Percentiles rank a stretch among this genome's conserved stretches.
phyloP scores from a whole-genome alignment of 163 green algal genomes.

The Prototheca wickerhamii region DNA sequence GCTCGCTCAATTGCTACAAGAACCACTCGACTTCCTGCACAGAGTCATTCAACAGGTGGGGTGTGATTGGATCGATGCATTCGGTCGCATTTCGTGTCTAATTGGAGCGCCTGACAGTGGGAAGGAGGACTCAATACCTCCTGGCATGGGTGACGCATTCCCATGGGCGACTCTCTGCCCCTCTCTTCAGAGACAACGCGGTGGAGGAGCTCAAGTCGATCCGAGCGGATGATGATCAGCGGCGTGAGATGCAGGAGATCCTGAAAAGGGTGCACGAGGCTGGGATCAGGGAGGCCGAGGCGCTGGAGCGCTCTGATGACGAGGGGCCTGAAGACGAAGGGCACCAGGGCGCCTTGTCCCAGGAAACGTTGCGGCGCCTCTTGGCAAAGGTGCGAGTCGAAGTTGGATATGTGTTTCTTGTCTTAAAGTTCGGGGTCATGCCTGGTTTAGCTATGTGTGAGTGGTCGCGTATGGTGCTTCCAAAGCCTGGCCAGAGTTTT shows the following conservation, averaged over 20 bases:
- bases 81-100: no score
- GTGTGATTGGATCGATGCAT: neutral
- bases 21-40: constrained; percentile 58
- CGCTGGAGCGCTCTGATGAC: neutral
- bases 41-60: constrained; percentile 63
- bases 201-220: constrained; percentile 36
- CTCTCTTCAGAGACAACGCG: constrained; percentile 43
- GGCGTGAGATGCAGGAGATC: constrained; percentile 49
- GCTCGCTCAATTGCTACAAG: constrained; percentile 70
- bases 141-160: neutral
- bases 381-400: constrained; percentile 5
- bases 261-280: constrained; percentile 46
- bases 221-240: constrained; percentile 30
- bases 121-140: neutral
- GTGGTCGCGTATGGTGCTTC: neutral
- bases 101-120: no score
- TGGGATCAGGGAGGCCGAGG: constrained; percentile 11
- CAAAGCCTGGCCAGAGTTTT: neutral
- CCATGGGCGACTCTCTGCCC: neutral
- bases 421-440: neutral
- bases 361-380: constrained; percentile 19
- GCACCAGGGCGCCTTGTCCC: constrained; percentile 12
- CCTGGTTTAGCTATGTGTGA: neutral
- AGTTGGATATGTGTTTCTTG: neutral
- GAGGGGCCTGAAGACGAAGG: constrained; percentile 10